These are phyloP conservation scores for Bipolaris cookei DNA, from an alignment of 2,329 filamentous ascomycete genomes.

Conservation along the genomic window DNA sequence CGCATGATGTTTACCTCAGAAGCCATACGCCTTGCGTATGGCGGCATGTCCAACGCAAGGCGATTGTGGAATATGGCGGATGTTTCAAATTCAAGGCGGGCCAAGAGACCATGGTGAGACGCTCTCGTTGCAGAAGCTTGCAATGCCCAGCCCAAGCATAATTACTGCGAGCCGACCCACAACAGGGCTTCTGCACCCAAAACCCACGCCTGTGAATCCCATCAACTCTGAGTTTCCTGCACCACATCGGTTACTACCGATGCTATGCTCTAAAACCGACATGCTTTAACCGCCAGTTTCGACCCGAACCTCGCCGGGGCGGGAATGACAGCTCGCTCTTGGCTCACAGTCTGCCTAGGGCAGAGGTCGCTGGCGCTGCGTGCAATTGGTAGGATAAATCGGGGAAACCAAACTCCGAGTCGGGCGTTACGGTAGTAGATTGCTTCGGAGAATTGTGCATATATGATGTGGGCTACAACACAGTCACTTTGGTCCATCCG, in stretches of 20 bases:
- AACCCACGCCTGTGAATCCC: background rate
- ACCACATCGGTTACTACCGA: background rate
- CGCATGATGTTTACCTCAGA: conserved; percentile 27
- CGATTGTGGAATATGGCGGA: conserved; percentile 21
- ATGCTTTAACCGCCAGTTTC: background rate
- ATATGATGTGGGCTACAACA: background rate
- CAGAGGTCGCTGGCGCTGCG: background rate
- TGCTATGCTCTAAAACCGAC: background rate
- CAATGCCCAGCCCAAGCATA: conserved; percentile 5
- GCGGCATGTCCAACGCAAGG: conserved; percentile 15
- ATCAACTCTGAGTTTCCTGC: background rate
- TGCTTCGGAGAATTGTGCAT: background rate
- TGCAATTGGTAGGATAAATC: background rate
- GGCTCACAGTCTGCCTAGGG: background rate
- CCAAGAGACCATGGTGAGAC: conserved; percentile 36
- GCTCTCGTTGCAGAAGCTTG: conserved; percentile 19
- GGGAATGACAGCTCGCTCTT: background rate
- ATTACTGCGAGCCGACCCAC: background rate
- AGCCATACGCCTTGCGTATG: conserved; percentile 26
- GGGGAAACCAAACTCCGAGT: background rate
- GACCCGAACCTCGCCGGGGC: background rate
- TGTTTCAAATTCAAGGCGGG: conserved; percentile 34
- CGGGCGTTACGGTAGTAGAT: background rate
- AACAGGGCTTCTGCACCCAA: background rate
- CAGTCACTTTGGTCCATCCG: no score